phyloP scores from a whole-genome alignment of 768 basidiomycete species.

The Pulveroboletus sp. region DNA sequence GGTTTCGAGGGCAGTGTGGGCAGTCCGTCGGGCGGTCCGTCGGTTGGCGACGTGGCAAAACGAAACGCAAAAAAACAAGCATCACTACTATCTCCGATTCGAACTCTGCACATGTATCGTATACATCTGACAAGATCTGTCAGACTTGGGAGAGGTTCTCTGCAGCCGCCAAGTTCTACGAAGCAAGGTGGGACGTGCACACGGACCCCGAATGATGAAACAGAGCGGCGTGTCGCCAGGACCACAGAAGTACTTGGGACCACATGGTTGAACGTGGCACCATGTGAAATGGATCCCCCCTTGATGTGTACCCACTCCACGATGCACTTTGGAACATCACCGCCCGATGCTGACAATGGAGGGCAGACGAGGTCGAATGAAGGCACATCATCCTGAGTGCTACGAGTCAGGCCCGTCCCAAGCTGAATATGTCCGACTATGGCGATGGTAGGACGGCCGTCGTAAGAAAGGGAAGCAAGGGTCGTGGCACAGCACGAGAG shows the following conservation, averaged over 20 bases:
- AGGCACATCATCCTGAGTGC: constrained; percentile 7
- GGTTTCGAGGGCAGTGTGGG: no score
- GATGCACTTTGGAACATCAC: background rate
- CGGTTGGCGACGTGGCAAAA: no score
- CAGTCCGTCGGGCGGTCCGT: no score
- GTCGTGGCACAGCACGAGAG: constrained; percentile 4
- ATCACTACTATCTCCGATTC: no score
- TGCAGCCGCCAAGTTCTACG: no score
- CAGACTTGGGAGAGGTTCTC: no score
- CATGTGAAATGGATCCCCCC: constrained; percentile 6
- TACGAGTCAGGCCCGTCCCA: background rate
- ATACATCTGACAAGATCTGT: no score
- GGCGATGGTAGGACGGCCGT: constrained; percentile 4
- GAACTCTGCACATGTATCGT: no score
- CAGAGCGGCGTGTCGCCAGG: no score
- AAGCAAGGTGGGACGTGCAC: background rate
- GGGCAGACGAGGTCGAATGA: constrained; percentile 10
- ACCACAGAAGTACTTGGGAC: background rate
- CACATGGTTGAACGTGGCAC: constrained; percentile 8
- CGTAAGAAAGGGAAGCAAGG: constrained; percentile 4
- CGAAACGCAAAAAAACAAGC: no score
- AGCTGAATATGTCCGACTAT: background rate
- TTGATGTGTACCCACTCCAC: constrained; percentile 13
- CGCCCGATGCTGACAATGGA: background rate
- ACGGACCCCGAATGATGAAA: background rate